phyloP scores from a whole-genome alignment of 371 early-diverging fungal genomes.

The Apophysomyces ossiformis region DNA sequence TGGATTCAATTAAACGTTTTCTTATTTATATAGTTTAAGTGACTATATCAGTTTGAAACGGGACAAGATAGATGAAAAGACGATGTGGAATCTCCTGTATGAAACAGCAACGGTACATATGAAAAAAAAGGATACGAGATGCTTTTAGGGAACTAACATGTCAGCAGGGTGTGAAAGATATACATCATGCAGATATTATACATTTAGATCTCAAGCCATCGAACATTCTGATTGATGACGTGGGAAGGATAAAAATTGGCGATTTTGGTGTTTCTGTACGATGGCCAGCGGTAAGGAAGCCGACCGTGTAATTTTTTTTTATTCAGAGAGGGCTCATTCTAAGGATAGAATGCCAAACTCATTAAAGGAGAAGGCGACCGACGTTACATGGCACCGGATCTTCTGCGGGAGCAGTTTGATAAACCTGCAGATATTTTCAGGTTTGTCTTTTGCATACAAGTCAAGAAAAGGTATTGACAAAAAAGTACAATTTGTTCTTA shows the following conservation, averaged over 20 bases:
- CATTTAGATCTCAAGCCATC: slow-evolving; percentile 93
- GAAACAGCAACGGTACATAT: slow-evolving; percentile 63
- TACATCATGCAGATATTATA: slow-evolving; percentile 73
- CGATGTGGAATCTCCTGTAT: slow-evolving; percentile 81
- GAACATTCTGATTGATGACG: slow-evolving; percentile 76
- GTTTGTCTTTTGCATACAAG: slow-evolving; percentile 31
- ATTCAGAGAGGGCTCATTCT: not conserved
- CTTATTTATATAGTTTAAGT: slow-evolving; percentile 14
- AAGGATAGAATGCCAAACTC: slow-evolving; percentile 26
- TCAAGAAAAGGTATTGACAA: not conserved
- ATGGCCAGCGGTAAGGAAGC: slow-evolving; percentile 57
- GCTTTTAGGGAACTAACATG: not conserved
- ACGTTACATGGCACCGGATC: slow-evolving; percentile 94
- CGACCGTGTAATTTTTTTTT: not conserved
- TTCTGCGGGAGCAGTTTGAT: slow-evolving; percentile 76
- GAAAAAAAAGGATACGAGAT: slow-evolving; percentile 10
- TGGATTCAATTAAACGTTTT: not conserved
- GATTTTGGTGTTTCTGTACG: slow-evolving; percentile 88
- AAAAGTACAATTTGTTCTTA: not conserved
- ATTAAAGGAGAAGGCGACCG: slow-evolving; percentile 92
- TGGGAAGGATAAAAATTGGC: slow-evolving; percentile 75
- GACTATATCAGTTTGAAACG: slow-evolving; percentile 29
- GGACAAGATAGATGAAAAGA: slow-evolving; percentile 59
- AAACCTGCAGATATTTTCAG: slow-evolving; percentile 92
- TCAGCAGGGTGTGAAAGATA: slow-evolving; percentile 66